A percentile compares a stretch with the other conserved stretches of the same genome.
phyloP scores from a whole-genome alignment of 352 stramenopile species.

The Globisporangium uncinulatum region DNA sequence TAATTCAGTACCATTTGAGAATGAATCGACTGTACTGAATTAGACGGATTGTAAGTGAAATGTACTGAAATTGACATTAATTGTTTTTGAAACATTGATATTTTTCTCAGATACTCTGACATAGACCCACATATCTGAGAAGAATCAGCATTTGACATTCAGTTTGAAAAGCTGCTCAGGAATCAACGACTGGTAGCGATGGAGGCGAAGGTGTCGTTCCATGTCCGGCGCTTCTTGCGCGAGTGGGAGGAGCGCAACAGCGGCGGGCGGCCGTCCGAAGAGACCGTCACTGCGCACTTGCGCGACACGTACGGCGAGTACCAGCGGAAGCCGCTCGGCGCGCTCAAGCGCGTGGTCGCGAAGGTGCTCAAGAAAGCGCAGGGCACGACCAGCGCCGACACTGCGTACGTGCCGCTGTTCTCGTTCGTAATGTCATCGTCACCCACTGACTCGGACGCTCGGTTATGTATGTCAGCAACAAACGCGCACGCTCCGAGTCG shows the following conservation, averaged over 20 bases:
- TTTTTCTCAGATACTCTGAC: no score
- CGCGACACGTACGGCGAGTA: conserved; percentile 82
- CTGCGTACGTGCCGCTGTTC: conserved; percentile 9
- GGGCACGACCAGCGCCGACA: conserved; percentile 9
- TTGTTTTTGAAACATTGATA: no score
- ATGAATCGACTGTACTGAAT: no score
- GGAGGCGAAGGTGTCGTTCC: conserved; percentile 86
- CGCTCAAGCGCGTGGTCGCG: conserved; percentile 58
- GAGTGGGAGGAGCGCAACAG: conserved; percentile 68
- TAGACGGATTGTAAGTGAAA: no score
- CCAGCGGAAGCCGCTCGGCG: conserved; percentile 66
- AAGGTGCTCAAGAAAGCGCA: conserved; percentile 71
- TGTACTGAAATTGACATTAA: no score
- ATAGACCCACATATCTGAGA: no score
- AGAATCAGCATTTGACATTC: no score
- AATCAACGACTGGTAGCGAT: conserved; percentile 21
- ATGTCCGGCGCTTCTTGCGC: conserved; percentile 77
- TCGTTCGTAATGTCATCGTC: neutral
- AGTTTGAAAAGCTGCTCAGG: no score
- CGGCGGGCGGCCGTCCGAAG: conserved; percentile 44
- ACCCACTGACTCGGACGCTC: neutral
- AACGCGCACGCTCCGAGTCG: conserved; percentile 51
- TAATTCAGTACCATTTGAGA: no score
- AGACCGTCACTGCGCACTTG: conserved; percentile 57
- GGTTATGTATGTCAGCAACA: conserved; percentile 19